phyloP scores from a whole-genome alignment of 345 rosid species.

The Eucalyptus erythrocorys region DNA sequence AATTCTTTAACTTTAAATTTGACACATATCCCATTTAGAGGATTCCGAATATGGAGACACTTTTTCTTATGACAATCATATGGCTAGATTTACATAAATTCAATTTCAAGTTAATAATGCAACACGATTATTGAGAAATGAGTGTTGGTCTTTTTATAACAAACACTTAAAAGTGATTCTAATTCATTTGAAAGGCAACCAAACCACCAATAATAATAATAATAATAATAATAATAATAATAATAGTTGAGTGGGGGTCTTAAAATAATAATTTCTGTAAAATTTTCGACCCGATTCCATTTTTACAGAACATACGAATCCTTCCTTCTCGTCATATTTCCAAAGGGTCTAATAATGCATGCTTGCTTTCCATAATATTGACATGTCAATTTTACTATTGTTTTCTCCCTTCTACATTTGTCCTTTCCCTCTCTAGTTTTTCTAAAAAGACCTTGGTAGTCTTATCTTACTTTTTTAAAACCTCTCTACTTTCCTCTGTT shows the following conservation, averaged over 20 bases:
- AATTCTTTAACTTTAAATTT: not conserved
- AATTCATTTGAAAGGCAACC: not conserved
- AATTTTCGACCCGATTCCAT: accelerated
- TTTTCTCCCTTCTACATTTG: not conserved
- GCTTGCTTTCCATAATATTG: not conserved
- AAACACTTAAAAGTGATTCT: too few relatives aligned
- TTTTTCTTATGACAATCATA: not conserved
- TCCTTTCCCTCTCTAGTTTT: not conserved
- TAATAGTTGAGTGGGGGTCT: not conserved
- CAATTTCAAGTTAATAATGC: not conserved
- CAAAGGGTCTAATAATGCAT: not conserved
- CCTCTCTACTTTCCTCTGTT: not conserved
- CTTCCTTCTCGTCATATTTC: not conserved
- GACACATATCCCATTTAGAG: not conserved
- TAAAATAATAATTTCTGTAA: too few relatives aligned
- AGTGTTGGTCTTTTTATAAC: too few relatives aligned
- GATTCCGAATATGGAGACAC: not conserved
- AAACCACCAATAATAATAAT: not conserved
- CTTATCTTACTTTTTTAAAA: not conserved
- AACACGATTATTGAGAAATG: not conserved
- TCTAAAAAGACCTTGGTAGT: not conserved
- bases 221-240: too few relatives aligned
- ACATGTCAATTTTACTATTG: not conserved
- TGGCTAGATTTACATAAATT: not conserved
- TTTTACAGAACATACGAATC: not conserved